Percentiles rank a stretch among this genome's conserved stretches.
These are phyloP conservation scores for Cytospora piceicola DNA, from an alignment of 2,329 filamentous ascomycete genomes.

Conservation along the genomic window DNA sequence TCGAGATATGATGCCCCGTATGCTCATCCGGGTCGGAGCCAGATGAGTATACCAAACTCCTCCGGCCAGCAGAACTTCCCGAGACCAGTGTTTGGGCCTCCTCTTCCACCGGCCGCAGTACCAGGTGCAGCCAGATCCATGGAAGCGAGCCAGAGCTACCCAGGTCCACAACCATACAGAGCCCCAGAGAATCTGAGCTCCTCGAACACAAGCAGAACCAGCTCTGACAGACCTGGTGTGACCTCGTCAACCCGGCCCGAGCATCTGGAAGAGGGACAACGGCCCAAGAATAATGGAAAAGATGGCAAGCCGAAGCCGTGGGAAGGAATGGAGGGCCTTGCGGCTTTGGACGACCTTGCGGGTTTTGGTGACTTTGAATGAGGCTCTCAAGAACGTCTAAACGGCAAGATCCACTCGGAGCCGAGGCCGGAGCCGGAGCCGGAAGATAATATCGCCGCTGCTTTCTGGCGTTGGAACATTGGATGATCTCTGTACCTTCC, in stretches of 20 bases:
- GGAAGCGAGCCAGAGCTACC: neutral
- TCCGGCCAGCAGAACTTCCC: neutral
- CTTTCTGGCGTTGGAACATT: no score
- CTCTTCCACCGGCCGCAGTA: neutral
- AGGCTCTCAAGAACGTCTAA: neutral
- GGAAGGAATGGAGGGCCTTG: neutral
- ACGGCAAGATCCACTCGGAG: neutral
- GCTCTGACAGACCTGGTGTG: neutral
- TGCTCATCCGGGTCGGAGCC: neutral
- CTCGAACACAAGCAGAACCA: neutral
- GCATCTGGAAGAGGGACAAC: neutral
- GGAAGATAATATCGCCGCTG: neutral
- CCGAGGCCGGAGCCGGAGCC: conserved; percentile 3
- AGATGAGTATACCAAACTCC: neutral
- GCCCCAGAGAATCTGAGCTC: neutral
- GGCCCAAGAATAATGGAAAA: neutral
- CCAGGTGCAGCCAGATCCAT: neutral
- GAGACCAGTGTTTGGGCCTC: neutral
- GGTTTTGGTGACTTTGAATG: neutral
- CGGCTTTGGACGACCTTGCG: neutral
- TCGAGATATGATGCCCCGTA: neutral
- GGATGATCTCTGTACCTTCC: neutral
- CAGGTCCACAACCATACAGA: neutral
- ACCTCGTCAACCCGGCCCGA: neutral
- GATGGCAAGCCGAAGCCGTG: neutral